Evolutionary conservation across 805 yeast species (phyloP).

Genomic region (Pichia rugopelliculosa): DNA sequence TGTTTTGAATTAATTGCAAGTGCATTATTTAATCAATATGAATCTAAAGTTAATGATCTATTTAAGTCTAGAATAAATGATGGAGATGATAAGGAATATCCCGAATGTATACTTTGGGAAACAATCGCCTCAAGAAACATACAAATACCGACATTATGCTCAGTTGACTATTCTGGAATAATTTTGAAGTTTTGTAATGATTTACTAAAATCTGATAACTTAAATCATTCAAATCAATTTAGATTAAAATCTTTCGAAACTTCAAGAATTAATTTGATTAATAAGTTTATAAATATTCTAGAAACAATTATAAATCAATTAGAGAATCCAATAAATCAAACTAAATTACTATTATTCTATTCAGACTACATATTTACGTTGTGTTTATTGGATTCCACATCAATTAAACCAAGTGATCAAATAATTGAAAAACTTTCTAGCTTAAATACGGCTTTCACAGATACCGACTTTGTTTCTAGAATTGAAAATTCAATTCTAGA

Average conservation of each 20-base stretch:
- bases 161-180: constrained; percentile 18
- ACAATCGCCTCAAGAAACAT: not conserved
- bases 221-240: constrained; percentile 26
- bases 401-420: not conserved
- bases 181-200: constrained; percentile 16
- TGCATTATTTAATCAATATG: not conserved
- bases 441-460: not conserved
- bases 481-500: constrained; percentile 4
- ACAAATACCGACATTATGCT: constrained; percentile 18
- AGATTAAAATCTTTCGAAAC: constrained; percentile 14
- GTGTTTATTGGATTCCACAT: constrained; percentile 1
- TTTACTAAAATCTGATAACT: constrained; percentile 13
- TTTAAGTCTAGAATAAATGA: constrained; percentile 10
- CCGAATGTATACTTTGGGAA: constrained; percentile 21
- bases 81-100: constrained; percentile 9
- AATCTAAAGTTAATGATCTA: not conserved
- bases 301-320: not conserved
- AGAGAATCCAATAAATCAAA: not conserved
- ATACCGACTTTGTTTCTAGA: not conserved
- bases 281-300: constrained; percentile 8
- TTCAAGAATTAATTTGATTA: constrained; percentile 12
- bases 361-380: constrained; percentile 9
- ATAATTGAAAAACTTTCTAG: not conserved
- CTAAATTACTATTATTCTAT: constrained; percentile 8
- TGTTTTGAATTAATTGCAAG: not conserved